Percentiles rank a stretch among this genome's conserved stretches.
These are phyloP conservation scores for Diaporthe sp. DNA, from an alignment of 2,329 filamentous ascomycete genomes.

Conservation along the genomic window DNA sequence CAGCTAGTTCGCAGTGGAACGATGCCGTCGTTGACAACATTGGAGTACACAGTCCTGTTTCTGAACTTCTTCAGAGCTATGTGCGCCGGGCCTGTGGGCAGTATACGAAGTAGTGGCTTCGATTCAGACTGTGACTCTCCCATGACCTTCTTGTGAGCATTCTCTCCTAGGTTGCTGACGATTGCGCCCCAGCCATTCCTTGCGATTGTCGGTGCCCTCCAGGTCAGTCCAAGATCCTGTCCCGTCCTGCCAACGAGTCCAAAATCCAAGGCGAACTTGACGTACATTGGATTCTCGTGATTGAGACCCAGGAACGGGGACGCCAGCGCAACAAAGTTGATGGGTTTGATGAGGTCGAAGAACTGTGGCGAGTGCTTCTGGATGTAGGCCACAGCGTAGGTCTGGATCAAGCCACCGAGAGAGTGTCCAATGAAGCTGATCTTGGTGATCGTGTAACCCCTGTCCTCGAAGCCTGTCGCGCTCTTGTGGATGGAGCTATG, in stretches of 20 bases:
- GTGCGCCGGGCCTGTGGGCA: conserved; percentile 93
- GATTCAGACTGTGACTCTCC: conserved; percentile 79
- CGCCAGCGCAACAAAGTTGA: conserved; percentile 92
- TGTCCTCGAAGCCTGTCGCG: conserved; percentile 48
- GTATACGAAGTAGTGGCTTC: conserved; percentile 88
- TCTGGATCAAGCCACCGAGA: conserved; percentile 89
- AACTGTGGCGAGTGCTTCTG: conserved; percentile 95
- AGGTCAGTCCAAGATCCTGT: conserved; percentile 93
- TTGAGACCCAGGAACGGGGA: conserved; percentile 92
- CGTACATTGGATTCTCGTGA: conserved; percentile 97
- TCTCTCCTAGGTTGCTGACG: conserved; percentile 84
- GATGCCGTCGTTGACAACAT: conserved; percentile 97
- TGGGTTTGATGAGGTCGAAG: conserved; percentile 85
- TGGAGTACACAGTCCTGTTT: conserved; percentile 93
- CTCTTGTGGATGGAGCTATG: conserved; percentile 66
- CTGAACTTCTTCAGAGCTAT: conserved; percentile 88
- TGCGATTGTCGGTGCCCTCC: conserved; percentile 89
- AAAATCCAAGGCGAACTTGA: conserved; percentile 97
- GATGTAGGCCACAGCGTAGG: conserved; percentile 95
- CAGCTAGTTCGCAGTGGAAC: conserved; percentile 96
- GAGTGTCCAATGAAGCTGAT: conserved; percentile 97
- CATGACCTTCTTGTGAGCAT: conserved; percentile 70
- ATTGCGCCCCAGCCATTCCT: conserved; percentile 91
- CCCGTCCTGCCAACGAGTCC: conserved; percentile 96
- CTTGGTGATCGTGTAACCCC: conserved; percentile 87